phyloP scores from a whole-genome alignment of 2,329 filamentous ascomycete genomes.

The Ascochyta viciae-villosae region DNA sequence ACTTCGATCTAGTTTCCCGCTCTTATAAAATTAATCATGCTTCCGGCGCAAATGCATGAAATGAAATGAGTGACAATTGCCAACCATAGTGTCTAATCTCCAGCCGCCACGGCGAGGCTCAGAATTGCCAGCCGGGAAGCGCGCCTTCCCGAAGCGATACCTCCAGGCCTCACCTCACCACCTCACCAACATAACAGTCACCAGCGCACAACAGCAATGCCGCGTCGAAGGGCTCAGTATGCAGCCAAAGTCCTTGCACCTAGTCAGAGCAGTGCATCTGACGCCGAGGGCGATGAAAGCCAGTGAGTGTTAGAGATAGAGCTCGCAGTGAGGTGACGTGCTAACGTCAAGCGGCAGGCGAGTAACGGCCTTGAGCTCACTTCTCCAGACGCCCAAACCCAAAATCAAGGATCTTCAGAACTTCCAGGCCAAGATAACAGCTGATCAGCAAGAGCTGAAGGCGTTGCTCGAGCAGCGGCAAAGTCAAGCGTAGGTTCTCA shows the following conservation, averaged over 20 bases:
- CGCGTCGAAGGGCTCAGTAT: constrained; percentile 17
- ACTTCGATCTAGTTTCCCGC: neutral
- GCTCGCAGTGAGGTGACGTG: neutral
- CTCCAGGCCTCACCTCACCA: constrained; percentile 1
- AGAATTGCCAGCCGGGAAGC: neutral
- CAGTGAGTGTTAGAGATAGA: constrained; percentile 26
- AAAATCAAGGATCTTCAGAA: constrained; percentile 32
- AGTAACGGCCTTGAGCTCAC: constrained; percentile 24
- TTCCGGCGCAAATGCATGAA: neutral
- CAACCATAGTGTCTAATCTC: too few species aligned
- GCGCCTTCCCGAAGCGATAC: constrained; percentile 6
- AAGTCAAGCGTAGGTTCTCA: constrained; percentile 29
- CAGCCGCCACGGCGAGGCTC: neutral
- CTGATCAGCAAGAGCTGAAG: constrained; percentile 26
- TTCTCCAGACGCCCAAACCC: constrained; percentile 28
- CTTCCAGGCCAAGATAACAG: constrained; percentile 28
- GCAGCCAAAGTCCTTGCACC: neutral
- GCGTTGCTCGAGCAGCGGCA: constrained; percentile 27
- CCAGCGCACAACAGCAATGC: constrained; percentile 16
- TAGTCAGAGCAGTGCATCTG: constrained; percentile 7
- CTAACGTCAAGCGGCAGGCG: constrained; percentile 21
- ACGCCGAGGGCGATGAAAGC: constrained; percentile 30
- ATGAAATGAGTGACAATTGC: neutral
- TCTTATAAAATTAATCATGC: constrained; percentile 5
- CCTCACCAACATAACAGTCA: neutral